Base-by-base conservation (phyloP, 495 filamentous ascomycete species). In the Lichina pygmaea region DNA sequence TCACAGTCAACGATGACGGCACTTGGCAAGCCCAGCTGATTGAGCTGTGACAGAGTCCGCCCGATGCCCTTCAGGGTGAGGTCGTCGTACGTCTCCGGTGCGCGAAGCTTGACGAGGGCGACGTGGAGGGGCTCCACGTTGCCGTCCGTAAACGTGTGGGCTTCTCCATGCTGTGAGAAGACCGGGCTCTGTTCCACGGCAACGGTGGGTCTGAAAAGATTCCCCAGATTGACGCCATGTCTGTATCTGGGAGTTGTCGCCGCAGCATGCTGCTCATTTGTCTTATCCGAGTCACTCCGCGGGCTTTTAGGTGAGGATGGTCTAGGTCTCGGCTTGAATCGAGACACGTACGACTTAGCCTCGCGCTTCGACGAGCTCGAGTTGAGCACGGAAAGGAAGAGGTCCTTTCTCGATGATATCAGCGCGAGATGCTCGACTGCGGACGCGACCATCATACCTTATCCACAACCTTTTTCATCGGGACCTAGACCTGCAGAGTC, bases 331-430 rank as follows among this genome's bases (percentile, higher is more conserved):
- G 68, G 66, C 39, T 73, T 73, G 57, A 89, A 83, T 34, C 76
- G 81, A 46, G 83, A 72, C 8, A 94, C 64, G 53, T 93, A 94
- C 8, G 78, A 73, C 57, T 77, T 82, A 41, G 85, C 86, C 59
- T 94, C 86, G 45, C 86, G 75, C 58, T 81, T 86, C 0, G 86
- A 93, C 2, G 84, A 75, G 6, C 83, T 78, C 10, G 86, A 81
- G 51, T 71, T 77, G 16, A 94, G 64, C 7, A 93, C 66, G 31
- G 81, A 84, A 8, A 86, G 66, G 51, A 84, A 77, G 50, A 89
- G 75, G 59, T 86, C 80, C 82, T 89, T 41, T n/a, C 2, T 17
- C 4, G 2, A 16, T 43, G 10, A 2, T 4, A 40, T n/a, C 15
- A 16, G 15, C 15, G 2, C 15, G 38, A 40, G 12, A 44, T 3